Evolutionary conservation across 257 asterid species (phyloP), one percentile per base, ranked within the genome.

Genomic region (Scutellaria barbata): DNA sequence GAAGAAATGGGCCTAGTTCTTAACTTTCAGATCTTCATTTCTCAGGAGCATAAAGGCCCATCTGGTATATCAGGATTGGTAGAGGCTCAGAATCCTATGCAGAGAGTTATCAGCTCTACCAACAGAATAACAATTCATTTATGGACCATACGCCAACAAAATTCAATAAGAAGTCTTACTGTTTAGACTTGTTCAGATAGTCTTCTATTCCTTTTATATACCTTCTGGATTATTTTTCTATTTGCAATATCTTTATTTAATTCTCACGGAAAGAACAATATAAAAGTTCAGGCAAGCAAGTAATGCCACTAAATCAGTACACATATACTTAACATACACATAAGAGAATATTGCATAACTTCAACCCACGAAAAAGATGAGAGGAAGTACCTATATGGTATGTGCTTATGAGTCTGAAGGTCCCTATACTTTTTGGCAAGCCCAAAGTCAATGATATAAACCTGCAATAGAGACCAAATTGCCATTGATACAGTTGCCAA

Each of bases 371-470:
- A 45, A 71, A 61, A 72, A 69, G 56, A 72, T 40, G 22, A 13
- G 57, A 53, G 16, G 55, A 47, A 35, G 16, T 78, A 89, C 98
- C 94, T 89, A 76, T 89, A 89, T 4, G 96, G 95, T 76, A 92
- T 89, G 82, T 89, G 98, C 80, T 88, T 84, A 77, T 89, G 90
- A 58, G 92, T 85, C 71, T 75, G 81, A 41, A 90, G 89, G 66
- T 89, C 96, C 73, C 96, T 88, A 53, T 85, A 92, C 80, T 90
- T 88, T 65, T 92, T 92, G 61, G 98, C 96, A 75, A 89, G 95
- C 75, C 98, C 98, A 81, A 89, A 92, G 82, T 89, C 96, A 68
- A 92, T 92, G 43, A 86, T 33, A 43, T 89, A 92, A 53, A 92
- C 98, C 98, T 92, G 83, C 68, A 83, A 69, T 56, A 64, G 45